Percentiles rank a stretch among this genome's conserved stretches.
These are phyloP conservation scores for Raffaelea ambrosiae DNA, from an alignment of 2,329 filamentous ascomycete species.

Conservation along the genomic window DNA sequence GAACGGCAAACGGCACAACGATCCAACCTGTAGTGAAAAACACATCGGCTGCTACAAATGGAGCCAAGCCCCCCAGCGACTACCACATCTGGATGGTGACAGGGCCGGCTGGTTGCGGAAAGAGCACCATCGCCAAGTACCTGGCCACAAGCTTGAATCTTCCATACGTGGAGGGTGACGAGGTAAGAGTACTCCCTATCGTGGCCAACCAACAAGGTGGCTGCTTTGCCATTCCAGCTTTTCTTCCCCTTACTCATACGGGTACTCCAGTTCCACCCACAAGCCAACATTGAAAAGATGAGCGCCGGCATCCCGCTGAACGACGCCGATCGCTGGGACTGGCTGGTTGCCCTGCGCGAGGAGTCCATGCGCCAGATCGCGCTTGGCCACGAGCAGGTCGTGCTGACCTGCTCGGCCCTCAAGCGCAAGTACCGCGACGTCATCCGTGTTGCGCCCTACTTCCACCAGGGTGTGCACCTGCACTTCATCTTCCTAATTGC, in stretches of 20 bases:
- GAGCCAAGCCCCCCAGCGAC: no score
- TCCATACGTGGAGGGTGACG: conserved; percentile 70
- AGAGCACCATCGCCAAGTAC: conserved; percentile 64
- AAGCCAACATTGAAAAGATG: conserved; percentile 88
- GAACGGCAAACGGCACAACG: no score
- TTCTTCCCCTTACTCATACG: conserved; percentile 1
- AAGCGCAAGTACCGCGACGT: conserved; percentile 97
- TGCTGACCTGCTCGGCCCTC: conserved; percentile 90
- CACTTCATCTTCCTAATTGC: conserved; percentile 92
- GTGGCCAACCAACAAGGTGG: no score
- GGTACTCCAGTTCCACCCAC: conserved; percentile 56
- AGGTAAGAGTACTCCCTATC: no score
- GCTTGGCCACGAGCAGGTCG: conserved; percentile 61
- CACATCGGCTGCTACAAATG: no score
- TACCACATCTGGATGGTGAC: conserved; percentile 72
- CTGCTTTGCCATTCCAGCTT: not conserved
- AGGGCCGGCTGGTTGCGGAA: conserved; percentile 70
- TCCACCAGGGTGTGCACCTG: conserved; percentile 62
- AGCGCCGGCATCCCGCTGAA: conserved; percentile 71
- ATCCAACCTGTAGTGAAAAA: no score
- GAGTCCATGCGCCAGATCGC: conserved; percentile 51
- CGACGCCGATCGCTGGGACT: conserved; percentile 95
- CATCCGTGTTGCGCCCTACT: conserved; percentile 72
- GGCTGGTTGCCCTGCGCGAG: conserved; percentile 72
- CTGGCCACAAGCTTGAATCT: conserved; percentile 54